Base-by-base conservation (phyloP, 2,329 filamentous ascomycete species). In the Eutypa lata region DNA sequence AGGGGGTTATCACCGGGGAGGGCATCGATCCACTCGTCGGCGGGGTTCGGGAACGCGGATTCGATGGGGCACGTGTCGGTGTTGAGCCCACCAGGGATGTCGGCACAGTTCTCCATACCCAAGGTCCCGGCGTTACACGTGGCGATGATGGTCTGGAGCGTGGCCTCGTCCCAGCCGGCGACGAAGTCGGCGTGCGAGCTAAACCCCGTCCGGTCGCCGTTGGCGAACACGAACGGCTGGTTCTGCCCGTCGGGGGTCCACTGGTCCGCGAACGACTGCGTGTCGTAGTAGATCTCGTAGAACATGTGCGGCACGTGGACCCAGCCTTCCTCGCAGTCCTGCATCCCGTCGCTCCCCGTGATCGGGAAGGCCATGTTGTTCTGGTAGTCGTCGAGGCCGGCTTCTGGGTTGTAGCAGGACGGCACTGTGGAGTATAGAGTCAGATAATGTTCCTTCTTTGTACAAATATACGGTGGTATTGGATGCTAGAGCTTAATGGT, bases 101-200 rank as follows among this genome's bases (percentile, higher is more conserved):
- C 76, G 3, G 78, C 75, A 71, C 86, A 90, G 56, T 78, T 75
- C 54, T 86, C 79, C 73, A 89, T 83, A 45, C 81, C 81, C 3
- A 67, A 57, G 54, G 77, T 77, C 35, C 82, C 78, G 48, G 80
- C 79, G 61, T 83, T 74, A 73, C 88, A 90, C 47, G 73, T 79
- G 64, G 88, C 79, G 58, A 89, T 83, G 56, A 88, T 86, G 55
- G 78, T 73, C 70, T 88, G 84, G 49, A 89, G 82, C 46, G 78
- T 75, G 14, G 73, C 67, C 54, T 80, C 75, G 58, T 90, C 82
- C 88, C 88, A 91, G 19, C 81, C 87, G 57, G 88, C 82, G 58
- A 87, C 68, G 72, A 91, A 90, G 68, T 91, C 87, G 43, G 78
- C 86, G 68, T 90, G 87, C 56, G 79, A 78, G 61, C 83, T 83